A percentile compares a stretch with the other conserved stretches of the same genome.
phyloP scores from a whole-genome alignment of 441 rosid species.

The Codiaeum variegatum region DNA sequence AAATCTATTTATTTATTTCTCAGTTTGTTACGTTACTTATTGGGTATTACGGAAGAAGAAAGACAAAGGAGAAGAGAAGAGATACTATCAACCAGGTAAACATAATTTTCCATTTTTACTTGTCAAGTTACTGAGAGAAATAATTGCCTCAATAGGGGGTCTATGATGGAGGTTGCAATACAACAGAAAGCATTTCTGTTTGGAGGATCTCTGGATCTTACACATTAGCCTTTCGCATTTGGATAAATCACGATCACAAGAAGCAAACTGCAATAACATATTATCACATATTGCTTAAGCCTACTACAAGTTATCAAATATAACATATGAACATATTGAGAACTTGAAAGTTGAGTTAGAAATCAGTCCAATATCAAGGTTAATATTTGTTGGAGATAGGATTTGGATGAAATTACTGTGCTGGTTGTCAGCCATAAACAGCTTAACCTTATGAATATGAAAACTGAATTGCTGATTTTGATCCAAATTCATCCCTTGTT shows the following conservation, averaged over 20 bases:
- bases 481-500: not conserved
- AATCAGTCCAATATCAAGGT: not conserved
- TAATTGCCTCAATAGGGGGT: not conserved
- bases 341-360: not conserved
- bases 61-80: conserved; percentile 78
- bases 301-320: not conserved
- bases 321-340: not conserved
- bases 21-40: conserved; percentile 69
- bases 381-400: not conserved
- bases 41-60: conserved; percentile 85
- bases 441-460: not conserved
- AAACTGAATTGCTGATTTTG: not conserved
- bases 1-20: conserved; percentile 8
- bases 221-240: not conserved
- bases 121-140: not conserved
- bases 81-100: conserved; percentile 84
- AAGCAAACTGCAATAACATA: not conserved
- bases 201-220: not conserved
- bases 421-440: not conserved
- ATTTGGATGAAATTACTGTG: not conserved
- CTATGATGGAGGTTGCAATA: not conserved
- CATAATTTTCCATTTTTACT: not conserved
- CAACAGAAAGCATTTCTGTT: not conserved
- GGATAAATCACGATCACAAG: not conserved
- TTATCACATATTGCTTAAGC: not conserved